Evolutionary conservation across 331 rosid species (phyloP).

Genomic region (Dryas integrifolia): DNA sequence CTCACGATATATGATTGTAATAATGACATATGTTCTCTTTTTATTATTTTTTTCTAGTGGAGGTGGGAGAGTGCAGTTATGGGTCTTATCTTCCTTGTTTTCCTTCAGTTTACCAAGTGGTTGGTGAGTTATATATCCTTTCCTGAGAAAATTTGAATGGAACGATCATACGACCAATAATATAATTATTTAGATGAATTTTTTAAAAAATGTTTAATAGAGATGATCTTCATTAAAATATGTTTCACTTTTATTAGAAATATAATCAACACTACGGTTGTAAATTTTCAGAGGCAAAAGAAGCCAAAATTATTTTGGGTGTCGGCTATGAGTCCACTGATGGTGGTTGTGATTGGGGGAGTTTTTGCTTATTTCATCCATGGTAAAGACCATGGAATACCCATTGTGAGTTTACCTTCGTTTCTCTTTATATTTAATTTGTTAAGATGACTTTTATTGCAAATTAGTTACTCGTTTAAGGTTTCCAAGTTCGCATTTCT

Average conservation of each 20-base stretch:
- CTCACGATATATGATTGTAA: too few species aligned
- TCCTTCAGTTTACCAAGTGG: slow-evolving; percentile 50
- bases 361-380: slow-evolving; percentile 51
- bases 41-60: slow-evolving; percentile 41
- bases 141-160: not conserved
- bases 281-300: slow-evolving; percentile 43
- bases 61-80: slow-evolving; percentile 65
- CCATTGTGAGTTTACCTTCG: slow-evolving; percentile 42
- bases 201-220: too few species aligned
- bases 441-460: too few species aligned
- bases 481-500: too few species aligned
- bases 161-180: too few species aligned
- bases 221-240: too few species aligned
- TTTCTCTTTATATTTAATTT: too few species aligned
- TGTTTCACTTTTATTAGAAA: too few species aligned
- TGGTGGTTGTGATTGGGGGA: slow-evolving; percentile 49
- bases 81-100: slow-evolving; percentile 46
- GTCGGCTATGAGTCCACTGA: slow-evolving; percentile 73
- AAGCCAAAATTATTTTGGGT: slow-evolving; percentile 80
- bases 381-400: slow-evolving; percentile 62
- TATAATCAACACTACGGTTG: too few species aligned
- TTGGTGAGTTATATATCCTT: slow-evolving; percentile 44
- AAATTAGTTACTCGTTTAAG: too few species aligned
- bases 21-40: not conserved
- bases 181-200: too few species aligned